Percentiles rank a stretch among this genome's conserved stretches.
phyloP scores from a whole-genome alignment of 257 asterid genomes.

The Nicotiana tomentosiformis region DNA sequence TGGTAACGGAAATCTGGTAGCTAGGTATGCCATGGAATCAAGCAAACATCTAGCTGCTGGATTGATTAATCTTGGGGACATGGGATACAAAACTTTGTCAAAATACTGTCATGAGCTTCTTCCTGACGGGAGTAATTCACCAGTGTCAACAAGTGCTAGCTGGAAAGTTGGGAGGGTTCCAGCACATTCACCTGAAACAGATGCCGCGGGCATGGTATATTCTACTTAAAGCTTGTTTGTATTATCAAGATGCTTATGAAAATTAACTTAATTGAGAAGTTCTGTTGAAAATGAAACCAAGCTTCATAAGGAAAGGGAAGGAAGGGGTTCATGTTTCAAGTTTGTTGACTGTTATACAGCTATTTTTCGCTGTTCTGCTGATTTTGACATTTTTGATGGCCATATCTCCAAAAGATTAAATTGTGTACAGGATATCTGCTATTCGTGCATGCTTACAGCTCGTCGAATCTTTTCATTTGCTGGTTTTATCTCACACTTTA shows the following conservation, averaged over 20 bases:
- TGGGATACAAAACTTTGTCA: conserved; percentile 40
- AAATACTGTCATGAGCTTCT: conserved; percentile 42
- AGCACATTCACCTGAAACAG: conserved; percentile 31
- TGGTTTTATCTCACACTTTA: neutral
- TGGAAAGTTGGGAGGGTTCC: conserved; percentile 38
- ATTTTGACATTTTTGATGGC: neutral
- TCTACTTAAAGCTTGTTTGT: conserved; percentile 3
- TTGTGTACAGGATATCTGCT: neutral
- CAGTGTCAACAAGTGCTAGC: conserved; percentile 29
- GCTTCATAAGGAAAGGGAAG: neutral
- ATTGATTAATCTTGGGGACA: conserved; percentile 43
- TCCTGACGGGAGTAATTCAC: conserved; percentile 42
- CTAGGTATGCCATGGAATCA: conserved; percentile 51
- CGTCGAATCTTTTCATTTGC: neutral
- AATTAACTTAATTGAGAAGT: neutral
- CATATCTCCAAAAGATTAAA: neutral
- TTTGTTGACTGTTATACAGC: neutral
- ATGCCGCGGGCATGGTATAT: conserved; percentile 40
- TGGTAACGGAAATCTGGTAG: conserved; percentile 41
- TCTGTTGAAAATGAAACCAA: neutral
- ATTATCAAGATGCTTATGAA: conserved; percentile 1
- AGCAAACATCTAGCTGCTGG: conserved; percentile 49
- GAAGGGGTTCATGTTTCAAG: neutral
- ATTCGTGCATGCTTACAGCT: neutral
- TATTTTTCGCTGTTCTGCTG: neutral